A percentile compares a stretch with the other conserved stretches of the same genome.
Evolutionary conservation across 768 basidiomycete genomes (phyloP).

Genomic region (Russula dissimulans): DNA sequence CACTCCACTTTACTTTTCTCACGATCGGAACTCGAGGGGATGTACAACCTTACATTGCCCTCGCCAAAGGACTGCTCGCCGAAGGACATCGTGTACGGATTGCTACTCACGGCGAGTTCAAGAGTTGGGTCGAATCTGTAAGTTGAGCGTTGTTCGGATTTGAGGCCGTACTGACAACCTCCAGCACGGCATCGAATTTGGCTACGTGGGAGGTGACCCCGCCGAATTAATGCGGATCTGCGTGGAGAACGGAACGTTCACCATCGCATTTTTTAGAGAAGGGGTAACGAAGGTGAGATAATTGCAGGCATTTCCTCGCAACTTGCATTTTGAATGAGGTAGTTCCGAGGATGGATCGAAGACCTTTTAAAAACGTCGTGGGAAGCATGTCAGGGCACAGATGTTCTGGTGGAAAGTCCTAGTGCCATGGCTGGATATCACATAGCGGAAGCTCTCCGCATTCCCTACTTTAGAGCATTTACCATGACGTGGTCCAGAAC

Average conservation of each 20-base stretch:
- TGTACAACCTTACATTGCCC: conserved; percentile 95
- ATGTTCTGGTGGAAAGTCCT: conserved; percentile 90
- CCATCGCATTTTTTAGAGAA: conserved; percentile 90
- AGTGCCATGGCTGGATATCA: conserved; percentile 97
- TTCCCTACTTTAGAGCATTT: conserved; percentile 93
- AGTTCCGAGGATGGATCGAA: conserved; percentile 98
- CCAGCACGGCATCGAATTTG: conserved; percentile 93
- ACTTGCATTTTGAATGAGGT: conserved; percentile 12
- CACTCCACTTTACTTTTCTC: conserved; percentile 85
- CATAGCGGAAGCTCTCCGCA: conserved; percentile 87
- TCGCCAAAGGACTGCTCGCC: conserved; percentile 83
- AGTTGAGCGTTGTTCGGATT: conserved; percentile 23
- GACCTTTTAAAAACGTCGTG: conserved; percentile 91
- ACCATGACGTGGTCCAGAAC: conserved; percentile 99
- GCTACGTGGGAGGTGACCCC: conserved; percentile 91
- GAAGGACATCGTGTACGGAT: conserved; percentile 88
- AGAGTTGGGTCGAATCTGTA: conserved; percentile 91
- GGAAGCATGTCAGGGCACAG: conserved; percentile 92
- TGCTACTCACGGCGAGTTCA: conserved; percentile 92
- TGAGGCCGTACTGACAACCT: neutral
- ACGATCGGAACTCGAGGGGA: conserved; percentile 96
- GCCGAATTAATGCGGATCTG: conserved; percentile 97
- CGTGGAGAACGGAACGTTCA: conserved; percentile 96
- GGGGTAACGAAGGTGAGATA: conserved; percentile 64
- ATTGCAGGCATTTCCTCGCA: neutral